Percentiles rank a stretch among this genome's conserved stretches.
phyloP scores from a whole-genome alignment of 1,284 basidiomycete genomes.

The Cerioporus squamosus region DNA sequence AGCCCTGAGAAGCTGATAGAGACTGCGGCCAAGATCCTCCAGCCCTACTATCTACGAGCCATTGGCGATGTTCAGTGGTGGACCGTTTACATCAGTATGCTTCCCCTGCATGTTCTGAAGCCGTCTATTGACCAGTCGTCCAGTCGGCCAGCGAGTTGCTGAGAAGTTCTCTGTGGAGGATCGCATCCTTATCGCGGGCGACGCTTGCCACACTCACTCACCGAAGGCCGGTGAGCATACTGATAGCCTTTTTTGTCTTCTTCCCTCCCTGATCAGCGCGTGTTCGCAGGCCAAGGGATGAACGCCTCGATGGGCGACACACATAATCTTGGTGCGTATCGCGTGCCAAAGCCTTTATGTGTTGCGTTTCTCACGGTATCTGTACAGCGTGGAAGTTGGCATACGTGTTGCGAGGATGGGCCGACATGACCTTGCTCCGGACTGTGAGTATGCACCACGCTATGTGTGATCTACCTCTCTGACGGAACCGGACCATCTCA shows the following conservation, averaged over 20 bases:
- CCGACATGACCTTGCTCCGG: constrained; percentile 64
- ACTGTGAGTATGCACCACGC: constrained; percentile 53
- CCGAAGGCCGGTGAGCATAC: constrained; percentile 55
- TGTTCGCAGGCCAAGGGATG: not conserved
- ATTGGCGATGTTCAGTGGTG: constrained; percentile 76
- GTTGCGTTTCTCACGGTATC: not conserved
- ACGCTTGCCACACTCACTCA: constrained; percentile 86
- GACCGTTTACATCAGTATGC: constrained; percentile 68
- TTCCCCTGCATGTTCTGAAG: not conserved
- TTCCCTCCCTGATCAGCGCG: not conserved
- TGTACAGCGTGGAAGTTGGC: constrained; percentile 75
- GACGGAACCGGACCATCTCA: not conserved
- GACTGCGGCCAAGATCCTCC: constrained; percentile 66
- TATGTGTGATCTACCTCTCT: not conserved
- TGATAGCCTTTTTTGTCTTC: not conserved
- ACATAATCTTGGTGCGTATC: constrained; percentile 68
- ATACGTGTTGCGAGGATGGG: constrained; percentile 75
- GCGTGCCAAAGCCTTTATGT: not conserved
- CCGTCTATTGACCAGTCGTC: not conserved
- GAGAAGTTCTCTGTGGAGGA: constrained; percentile 67
- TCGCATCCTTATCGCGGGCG: constrained; percentile 83
- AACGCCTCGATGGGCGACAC: constrained; percentile 48
- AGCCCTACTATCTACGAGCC: constrained; percentile 69
- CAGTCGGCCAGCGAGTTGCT: constrained; percentile 79
- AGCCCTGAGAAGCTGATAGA: constrained; percentile 65